Base-by-base conservation (phyloP, 441 rosid species). In the Heliophila coronopifolia region DNA sequence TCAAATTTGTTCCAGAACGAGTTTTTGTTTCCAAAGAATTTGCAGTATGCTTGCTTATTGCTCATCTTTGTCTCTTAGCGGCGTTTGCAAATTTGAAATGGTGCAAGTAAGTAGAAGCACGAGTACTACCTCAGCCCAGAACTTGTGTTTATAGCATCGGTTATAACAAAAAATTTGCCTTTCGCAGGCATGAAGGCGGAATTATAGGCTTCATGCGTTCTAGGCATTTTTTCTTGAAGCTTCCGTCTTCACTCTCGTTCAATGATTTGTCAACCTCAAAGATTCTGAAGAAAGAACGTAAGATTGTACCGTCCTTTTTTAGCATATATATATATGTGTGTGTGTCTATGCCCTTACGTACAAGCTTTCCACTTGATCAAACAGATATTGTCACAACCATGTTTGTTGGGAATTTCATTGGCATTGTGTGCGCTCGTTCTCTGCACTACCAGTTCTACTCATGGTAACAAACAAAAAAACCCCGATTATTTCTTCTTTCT, bases 401-500 rank as follows among this genome's bases (percentile, higher is more conserved):
- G 89, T 78, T 87, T 59, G 66, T 65, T 63, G 96, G 96, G 41
- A 84, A 91, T 79, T 91, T 91, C 58, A 74, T 91, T 24, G 98
- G 98, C 66, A 69, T 91, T 45, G 32, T 83, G 4, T 91, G 82
- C 38, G 95, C 98, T 37, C 88, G 98, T 23, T 87, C 98, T 28
- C 72, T 91, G 72, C 98, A 91, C 66, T 91, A 87, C 70, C 96
- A 91, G 70, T 91, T 91, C 70, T 91, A 91, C 67, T 84, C 95
- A 14, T 91, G 98, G 98, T 86, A 71, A 46, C 41, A 3, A 10
- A 26, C 35, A 7, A 31, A 8, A 8, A 13, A n/a, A n/a, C n/a
- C n/a, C 6, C 0, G 3, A 4, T 25, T 39, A 2, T 10, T 8
- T 34, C 16, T 18, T 13, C 6, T 4, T 28, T 2, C 31, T 46